These are phyloP conservation scores for Kuraishia floccosa DNA, from an alignment of 805 yeast species.

Conservation along the genomic window DNA sequence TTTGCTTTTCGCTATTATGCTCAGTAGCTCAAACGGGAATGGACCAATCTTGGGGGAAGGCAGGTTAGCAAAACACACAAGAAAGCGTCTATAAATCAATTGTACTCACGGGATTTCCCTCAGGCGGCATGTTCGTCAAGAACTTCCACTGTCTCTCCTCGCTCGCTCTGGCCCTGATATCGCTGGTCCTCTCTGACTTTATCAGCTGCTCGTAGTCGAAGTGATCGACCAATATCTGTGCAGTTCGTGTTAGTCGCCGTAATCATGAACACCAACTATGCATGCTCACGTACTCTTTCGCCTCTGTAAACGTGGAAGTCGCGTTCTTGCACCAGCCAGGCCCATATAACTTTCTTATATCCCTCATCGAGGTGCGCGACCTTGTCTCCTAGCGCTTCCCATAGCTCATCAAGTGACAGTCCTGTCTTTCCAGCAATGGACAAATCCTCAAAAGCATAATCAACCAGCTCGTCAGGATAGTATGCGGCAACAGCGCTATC, in stretches of 20 bases:
- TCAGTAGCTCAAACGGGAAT: slow-evolving; percentile 40
- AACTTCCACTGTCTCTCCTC: slow-evolving; percentile 47
- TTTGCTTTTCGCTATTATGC: slow-evolving; percentile 49
- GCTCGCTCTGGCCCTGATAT: slow-evolving; percentile 23
- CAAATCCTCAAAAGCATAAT: slow-evolving; percentile 18
- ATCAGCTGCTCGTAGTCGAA: background rate
- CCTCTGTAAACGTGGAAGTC: slow-evolving; percentile 12
- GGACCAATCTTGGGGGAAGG: slow-evolving; percentile 10
- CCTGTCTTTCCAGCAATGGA: slow-evolving; percentile 23
- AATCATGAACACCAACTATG: background rate
- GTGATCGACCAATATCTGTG: background rate
- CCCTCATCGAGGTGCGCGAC: slow-evolving; percentile 15
- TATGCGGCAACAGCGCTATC: too few species aligned
- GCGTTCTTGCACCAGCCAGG: slow-evolving; percentile 20
- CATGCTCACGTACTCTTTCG: slow-evolving; percentile 2
- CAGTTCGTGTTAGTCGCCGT: background rate
- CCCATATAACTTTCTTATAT: slow-evolving; percentile 21
- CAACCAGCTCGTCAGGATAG: slow-evolving; percentile 23
- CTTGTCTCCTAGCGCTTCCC: slow-evolving; percentile 16
- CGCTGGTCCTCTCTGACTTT: background rate
- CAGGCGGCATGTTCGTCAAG: slow-evolving; percentile 43
- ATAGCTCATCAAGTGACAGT: slow-evolving; percentile 16
- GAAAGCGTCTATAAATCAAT: background rate
- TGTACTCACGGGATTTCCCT: slow-evolving; percentile 38
- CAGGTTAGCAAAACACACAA: slow-evolving; percentile 13